Evolutionary conservation across 129 eudicot species (phyloP).

Genomic region (Heracleum sosnowskyi): DNA sequence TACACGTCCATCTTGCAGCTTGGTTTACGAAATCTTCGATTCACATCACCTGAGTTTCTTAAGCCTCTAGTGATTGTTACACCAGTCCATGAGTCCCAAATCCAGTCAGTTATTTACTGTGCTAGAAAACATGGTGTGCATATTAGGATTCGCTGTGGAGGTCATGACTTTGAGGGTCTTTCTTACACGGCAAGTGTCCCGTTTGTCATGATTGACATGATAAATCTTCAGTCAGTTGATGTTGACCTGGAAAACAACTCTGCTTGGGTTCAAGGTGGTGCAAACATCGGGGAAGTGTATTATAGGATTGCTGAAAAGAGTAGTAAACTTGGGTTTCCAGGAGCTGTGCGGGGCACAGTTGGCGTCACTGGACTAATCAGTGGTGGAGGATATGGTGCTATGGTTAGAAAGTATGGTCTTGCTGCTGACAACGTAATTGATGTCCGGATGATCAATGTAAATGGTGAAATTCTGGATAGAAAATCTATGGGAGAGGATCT

Average conservation of each 20-base stretch:
- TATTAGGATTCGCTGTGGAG: slow-evolving; percentile 20
- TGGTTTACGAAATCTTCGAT: slow-evolving; percentile 18
- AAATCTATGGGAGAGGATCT: slow-evolving; percentile 19
- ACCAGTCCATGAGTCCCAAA: slow-evolving; percentile 22
- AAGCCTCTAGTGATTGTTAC: slow-evolving; percentile 26
- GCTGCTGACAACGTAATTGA: slow-evolving; percentile 15
- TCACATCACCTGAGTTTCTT: background rate
- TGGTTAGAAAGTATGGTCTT: slow-evolving; percentile 17
- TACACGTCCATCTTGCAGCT: slow-evolving; percentile 12
- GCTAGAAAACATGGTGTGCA: slow-evolving; percentile 14
- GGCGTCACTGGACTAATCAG: slow-evolving; percentile 22
- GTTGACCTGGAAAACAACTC: slow-evolving; percentile 17
- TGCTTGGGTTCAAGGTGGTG: slow-evolving; percentile 29
- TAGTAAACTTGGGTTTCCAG: slow-evolving; percentile 14
- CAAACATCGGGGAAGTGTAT: slow-evolving; percentile 18
- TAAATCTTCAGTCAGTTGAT: slow-evolving; percentile 9
- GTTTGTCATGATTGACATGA: slow-evolving; percentile 24
- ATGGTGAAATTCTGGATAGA: slow-evolving; percentile 20
- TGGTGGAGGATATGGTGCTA: slow-evolving; percentile 22
- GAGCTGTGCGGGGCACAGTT: slow-evolving; percentile 21
- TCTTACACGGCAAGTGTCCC: slow-evolving; percentile 16
- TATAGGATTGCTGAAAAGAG: slow-evolving; percentile 17
- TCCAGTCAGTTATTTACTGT: slow-evolving; percentile 19
- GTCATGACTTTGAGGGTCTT: slow-evolving; percentile 26
- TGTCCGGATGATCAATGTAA: slow-evolving; percentile 17